Evolutionary conservation across 2,329 filamentous ascomycete species (phyloP).

Genomic region (Zasmidium cellare): DNA sequence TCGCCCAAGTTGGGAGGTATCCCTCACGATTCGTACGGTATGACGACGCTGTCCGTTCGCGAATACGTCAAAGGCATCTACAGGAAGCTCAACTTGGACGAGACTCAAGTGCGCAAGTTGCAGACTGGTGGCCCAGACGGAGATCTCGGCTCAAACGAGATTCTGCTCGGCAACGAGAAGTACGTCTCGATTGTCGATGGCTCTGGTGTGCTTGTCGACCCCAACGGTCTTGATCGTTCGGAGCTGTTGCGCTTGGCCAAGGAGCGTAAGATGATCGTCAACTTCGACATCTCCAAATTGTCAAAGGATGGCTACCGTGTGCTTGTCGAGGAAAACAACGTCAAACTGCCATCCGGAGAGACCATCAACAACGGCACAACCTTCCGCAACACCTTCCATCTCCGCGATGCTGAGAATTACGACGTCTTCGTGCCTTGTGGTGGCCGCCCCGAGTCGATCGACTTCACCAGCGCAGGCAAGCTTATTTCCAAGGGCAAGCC

Average conservation of each 20-base stretch:
- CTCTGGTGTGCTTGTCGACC: constrained; percentile 90
- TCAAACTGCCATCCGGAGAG: constrained; percentile 86
- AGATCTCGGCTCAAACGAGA: constrained; percentile 96
- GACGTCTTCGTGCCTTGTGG: constrained; percentile 95
- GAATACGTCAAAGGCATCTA: constrained; percentile 97
- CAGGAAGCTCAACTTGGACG: constrained; percentile 89
- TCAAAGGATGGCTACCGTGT: constrained; percentile 88
- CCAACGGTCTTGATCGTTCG: constrained; percentile 79
- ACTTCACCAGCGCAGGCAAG: constrained; percentile 81
- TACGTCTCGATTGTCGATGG: constrained; percentile 96
- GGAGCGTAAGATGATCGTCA: constrained; percentile 81
- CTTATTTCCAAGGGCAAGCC: constrained; percentile 89
- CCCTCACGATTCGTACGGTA: constrained; percentile 92
- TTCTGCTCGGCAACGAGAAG: constrained; percentile 91
- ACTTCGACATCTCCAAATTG: constrained; percentile 83
- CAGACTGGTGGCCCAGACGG: constrained; percentile 97
- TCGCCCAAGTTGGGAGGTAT: constrained; percentile 94
- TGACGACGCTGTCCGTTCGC: constrained; percentile 95
- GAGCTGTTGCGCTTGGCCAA: constrained; percentile 85
- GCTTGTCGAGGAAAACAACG: constrained; percentile 84
- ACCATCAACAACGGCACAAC: constrained; percentile 84
- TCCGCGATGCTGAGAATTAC: constrained; percentile 67
- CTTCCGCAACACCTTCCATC: constrained; percentile 97
- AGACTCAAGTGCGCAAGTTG: constrained; percentile 82
- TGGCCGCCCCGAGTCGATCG: constrained; percentile 93